Evolutionary conservation across 208 protist species (phyloP).

Genomic region (Leishmania turanica): DNA sequence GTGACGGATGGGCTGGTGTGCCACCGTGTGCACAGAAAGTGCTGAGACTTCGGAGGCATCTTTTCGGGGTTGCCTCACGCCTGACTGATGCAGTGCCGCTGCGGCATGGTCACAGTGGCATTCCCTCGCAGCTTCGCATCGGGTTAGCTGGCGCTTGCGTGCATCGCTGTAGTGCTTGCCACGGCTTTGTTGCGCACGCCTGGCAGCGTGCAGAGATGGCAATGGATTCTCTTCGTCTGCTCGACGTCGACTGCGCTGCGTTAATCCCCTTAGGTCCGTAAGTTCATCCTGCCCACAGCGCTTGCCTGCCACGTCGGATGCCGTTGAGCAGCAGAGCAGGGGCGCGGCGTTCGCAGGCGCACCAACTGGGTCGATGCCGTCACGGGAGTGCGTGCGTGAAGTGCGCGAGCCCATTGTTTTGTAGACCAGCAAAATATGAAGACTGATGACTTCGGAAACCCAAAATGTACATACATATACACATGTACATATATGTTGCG

Average conservation of each 20-base stretch:
- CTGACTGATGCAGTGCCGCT: not conserved
- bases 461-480: no score
- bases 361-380: not conserved
- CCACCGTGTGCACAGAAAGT: slow-evolving; percentile 8
- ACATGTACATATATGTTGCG: not conserved
- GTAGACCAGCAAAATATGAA: not conserved
- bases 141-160: not conserved
- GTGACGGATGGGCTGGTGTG: slow-evolving; percentile 4
- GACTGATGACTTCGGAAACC: not conserved
- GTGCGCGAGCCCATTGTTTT: not conserved
- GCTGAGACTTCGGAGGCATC: not conserved
- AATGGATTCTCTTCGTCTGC: not conserved
- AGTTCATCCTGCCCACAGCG: not conserved
- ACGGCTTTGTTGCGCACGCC: not conserved
- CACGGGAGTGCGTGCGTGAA: not conserved
- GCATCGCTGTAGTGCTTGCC: not conserved
- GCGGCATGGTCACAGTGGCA: not conserved
- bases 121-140: not conserved
- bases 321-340: slow-evolving; percentile 3
- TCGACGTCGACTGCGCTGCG: not conserved
- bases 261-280: not conserved
- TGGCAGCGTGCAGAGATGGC: not conserved
- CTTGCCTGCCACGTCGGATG: slow-evolving; percentile 3
- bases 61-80: not conserved
- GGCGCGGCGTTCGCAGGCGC: not conserved